phyloP scores from a whole-genome alignment of 2,329 filamentous ascomycete species.

The Monilinia fructigena region DNA sequence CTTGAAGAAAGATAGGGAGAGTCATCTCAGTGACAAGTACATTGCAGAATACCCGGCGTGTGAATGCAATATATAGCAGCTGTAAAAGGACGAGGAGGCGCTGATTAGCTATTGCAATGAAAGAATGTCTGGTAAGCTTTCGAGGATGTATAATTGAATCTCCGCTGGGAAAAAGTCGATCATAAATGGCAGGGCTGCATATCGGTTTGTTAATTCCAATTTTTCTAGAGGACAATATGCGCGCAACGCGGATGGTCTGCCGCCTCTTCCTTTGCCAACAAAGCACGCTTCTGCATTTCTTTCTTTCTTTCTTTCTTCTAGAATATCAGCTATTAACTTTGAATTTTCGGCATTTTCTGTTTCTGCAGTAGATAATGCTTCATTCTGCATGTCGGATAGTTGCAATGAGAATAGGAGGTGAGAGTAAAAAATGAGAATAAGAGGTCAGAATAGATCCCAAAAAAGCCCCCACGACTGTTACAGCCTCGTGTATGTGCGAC shows the following conservation, averaged over 20 bases:
- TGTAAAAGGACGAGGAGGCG: background rate
- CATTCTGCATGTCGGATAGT: background rate
- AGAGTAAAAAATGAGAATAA: too few relatives aligned
- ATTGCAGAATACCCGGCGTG: background rate
- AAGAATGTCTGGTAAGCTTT: background rate
- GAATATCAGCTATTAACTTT: background rate
- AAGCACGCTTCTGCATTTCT: background rate
- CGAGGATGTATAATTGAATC: background rate
- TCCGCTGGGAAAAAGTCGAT: background rate
- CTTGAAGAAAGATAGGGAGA: slow-evolving; percentile 10
- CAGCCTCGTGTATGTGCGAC: background rate
- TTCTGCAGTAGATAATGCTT: background rate
- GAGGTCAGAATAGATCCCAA: background rate
- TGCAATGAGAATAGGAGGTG: background rate
- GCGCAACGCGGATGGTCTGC: background rate
- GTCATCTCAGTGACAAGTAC: slow-evolving; percentile 8
- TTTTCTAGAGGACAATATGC: background rate
- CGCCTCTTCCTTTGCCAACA: background rate
- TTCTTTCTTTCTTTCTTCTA: background rate
- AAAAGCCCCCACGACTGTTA: background rate
- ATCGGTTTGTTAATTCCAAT: too few relatives aligned
- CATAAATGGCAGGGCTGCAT: background rate
- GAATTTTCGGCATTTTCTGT: background rate
- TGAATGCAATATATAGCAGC: background rate
- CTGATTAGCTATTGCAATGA: background rate